These are phyloP conservation scores for Monosporascus ibericus DNA, from an alignment of 2,329 filamentous ascomycete genomes.

Conservation along the genomic window DNA sequence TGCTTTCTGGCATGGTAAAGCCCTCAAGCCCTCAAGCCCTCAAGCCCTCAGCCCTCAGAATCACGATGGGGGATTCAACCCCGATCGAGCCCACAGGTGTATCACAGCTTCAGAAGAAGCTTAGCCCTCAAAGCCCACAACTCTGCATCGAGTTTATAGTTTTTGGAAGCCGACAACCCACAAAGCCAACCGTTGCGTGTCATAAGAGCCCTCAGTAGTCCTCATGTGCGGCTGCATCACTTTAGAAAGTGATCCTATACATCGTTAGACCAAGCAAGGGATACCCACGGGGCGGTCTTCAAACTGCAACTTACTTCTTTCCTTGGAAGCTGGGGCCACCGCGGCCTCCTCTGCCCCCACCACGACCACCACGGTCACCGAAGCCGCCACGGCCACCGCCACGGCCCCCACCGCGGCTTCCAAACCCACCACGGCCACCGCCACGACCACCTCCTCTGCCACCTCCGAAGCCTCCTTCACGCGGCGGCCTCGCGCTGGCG, in stretches of 20 bases:
- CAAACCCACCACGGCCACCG: conserved; percentile 45
- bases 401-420: conserved; percentile 38
- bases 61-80: conserved; percentile 23
- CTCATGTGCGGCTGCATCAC: conserved; percentile 32
- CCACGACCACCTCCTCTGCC: conserved; percentile 47
- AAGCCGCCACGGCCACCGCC: conserved; percentile 39
- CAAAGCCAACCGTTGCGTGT: conserved; percentile 44
- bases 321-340: conserved; percentile 57
- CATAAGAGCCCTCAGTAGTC: conserved; percentile 37
- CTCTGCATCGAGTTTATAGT: conserved; percentile 30
- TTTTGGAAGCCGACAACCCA: conserved; percentile 52
- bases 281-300: too few species aligned
- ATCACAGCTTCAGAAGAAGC: conserved; percentile 40
- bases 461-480: conserved; percentile 45
- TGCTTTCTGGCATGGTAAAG: conserved; percentile 9
- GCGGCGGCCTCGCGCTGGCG: conserved; percentile 59
- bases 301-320: conserved; percentile 45
- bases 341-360: conserved; percentile 38
- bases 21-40: conserved; percentile 18
- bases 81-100: conserved; percentile 49
- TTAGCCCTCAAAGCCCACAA: conserved; percentile 50
- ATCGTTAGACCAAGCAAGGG: too few species aligned
- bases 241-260: conserved; percentile 47
- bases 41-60: conserved; percentile 21
- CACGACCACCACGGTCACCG: conserved; percentile 33